Evolutionary conservation across 2,329 filamentous ascomycete genomes (phyloP).

Genomic region (Raffaelea ambrosiae): DNA sequence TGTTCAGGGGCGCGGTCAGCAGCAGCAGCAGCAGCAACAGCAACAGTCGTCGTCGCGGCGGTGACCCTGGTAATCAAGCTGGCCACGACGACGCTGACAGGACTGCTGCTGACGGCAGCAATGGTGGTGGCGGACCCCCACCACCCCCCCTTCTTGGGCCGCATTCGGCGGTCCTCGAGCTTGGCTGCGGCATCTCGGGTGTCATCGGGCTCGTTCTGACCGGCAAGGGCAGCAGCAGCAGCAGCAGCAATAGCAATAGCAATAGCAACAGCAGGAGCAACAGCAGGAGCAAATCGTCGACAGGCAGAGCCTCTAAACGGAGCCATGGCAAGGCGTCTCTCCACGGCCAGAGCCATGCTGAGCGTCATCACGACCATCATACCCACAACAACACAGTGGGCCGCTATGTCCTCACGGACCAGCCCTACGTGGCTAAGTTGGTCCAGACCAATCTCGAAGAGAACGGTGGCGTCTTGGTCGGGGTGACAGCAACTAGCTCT

Average conservation of each 20-base stretch:
- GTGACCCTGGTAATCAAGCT: too few species aligned
- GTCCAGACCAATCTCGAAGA: conserved; percentile 67
- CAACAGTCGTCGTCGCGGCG: not conserved
- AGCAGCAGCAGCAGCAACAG: conserved; percentile 30
- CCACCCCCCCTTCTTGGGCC: conserved; percentile 40
- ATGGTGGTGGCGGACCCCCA: too few species aligned
- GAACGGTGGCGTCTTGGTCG: conserved; percentile 35
- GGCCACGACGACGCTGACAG: too few species aligned
- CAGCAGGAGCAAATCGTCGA: too few species aligned
- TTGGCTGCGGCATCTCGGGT: conserved; percentile 82
- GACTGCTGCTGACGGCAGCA: too few species aligned
- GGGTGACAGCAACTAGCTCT: not conserved
- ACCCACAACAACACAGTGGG: conserved; percentile 31
- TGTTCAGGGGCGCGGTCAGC: conserved; percentile 38
- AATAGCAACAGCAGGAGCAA: not conserved
- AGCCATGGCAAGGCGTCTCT: not conserved
- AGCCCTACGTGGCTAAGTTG: conserved; percentile 71
- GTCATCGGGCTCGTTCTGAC: conserved; percentile 65
- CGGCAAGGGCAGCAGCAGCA: conserved; percentile 20
- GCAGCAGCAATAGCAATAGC: not conserved
- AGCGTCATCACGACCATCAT: too few species aligned
- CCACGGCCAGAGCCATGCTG: not conserved
- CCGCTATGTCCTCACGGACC: conserved; percentile 76
- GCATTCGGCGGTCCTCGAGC: conserved; percentile 60
- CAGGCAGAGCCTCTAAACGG: too few species aligned